Evolutionary conservation across 768 basidiomycete genomes (phyloP), one percentile per base, ranked within the genome.

Genomic region (Rhizopogon salebrosus): DNA sequence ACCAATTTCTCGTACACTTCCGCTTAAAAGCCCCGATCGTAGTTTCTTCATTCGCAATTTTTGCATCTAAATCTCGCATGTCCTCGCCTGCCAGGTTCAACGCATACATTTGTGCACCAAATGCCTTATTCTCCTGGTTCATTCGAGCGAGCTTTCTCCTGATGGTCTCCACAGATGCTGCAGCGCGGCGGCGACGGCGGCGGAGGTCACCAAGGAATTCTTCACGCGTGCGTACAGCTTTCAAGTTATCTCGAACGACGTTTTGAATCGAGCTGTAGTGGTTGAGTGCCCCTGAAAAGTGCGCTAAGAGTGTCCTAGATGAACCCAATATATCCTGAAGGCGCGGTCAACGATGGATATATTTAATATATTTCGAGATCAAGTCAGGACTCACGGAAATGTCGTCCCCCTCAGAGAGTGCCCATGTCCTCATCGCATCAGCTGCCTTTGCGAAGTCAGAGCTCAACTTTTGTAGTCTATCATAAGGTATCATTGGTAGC

Each of bases 91-190:
- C 70, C 7, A 72, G 72, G 59, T 84, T 84, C 43, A 97, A 69
- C 2, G 75, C 66, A 20, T 92, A 89, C 2, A 84, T 87, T 67
- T 95, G 94, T 51, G 72, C 60, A 2, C 72, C 70, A 34, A 92
- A 70, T 59, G 88, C 88, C 76, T 95, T 98, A 72, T 95, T 82
- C 67, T 93, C 91, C 0, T 87, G 77, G 57, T 78, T 80, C 92
- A 95, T 95, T 72, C 87, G 95, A 68, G 78, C 80, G 27, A 98
- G 78, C 65, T 95, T 95, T 74, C 79, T 89, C 59, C 94, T 92
- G 3, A 91, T 92, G 14, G 80, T 70, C 53, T 95, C 93, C 0
- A 92, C 89, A 54, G 87, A 87, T 22, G 78, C 69, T 6, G 75
- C 77, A 5, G 92, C 75, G 10, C 74, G 73, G 57, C 84, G 83